Base-by-base conservation (phyloP, 208 protist species). In the Histomonas meleagridis region DNA sequence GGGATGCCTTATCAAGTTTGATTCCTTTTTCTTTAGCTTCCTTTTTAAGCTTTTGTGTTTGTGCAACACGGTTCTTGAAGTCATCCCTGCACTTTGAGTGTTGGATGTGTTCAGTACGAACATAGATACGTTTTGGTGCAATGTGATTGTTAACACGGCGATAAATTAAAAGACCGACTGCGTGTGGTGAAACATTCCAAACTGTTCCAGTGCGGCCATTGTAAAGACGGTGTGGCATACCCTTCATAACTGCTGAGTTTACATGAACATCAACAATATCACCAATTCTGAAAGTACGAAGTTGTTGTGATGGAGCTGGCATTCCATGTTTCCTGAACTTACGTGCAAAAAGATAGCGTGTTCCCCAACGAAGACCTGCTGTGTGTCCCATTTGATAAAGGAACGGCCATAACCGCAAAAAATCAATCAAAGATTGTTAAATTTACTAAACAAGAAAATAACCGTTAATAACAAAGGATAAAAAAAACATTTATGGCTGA, bases 221-320 rank as follows among this genome's bases (percentile, higher is more conserved):
- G 97, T 99, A 99, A 96, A 97, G 98, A 96, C 99, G 99, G 97
- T 99, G 96, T 90, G 99, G 98, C 98, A 99, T 99, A 94, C 98
- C 98, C 86, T 98, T 98, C 91, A 49, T 98, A 93, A 99, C 96
- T 35, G 98, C 95, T 70, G 97, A 95, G 95, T 99, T 98, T 76
- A 95, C 97, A 16, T 97, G 96, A 93, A 99, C 96, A 93, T 99
- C 98, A 69, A 99, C 99, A 94, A 97, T 98, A 93, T 99, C 98
- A 92, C 98, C 98, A 62, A 98, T 92, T 94, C 98, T 98, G 96
- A 98, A 98, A 92, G 92, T 97, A 72, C 95, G 96, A 43, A 99
- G 95, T 95, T 98, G 98, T 49, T 96, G 98, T 92, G 97, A 96
- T 57, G 95, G 93, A 72, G 96, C 93, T 53, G 95, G 90, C 91